Percentiles rank a stretch among this genome's conserved stretches.
Conservation (phyloP, 768 basidiomycete species). For the Termitomyces eurrhizus region DNA sequence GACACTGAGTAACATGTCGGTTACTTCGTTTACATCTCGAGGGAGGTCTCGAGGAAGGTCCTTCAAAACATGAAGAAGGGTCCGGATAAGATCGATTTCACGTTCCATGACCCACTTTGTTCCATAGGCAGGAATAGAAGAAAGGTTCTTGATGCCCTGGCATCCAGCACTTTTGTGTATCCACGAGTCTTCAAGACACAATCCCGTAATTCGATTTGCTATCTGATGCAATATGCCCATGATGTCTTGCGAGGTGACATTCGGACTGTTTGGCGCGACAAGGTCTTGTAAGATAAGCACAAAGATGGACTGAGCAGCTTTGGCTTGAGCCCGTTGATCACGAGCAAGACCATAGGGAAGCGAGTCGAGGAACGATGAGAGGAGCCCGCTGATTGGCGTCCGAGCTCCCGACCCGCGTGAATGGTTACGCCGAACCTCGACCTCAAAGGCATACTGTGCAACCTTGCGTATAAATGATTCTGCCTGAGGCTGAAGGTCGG, state of each 20-base stretch:
- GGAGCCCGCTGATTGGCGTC: constrained; percentile 51
- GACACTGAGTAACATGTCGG: constrained; percentile 69
- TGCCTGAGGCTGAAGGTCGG: constrained; percentile 68
- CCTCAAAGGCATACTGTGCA: constrained; percentile 65
- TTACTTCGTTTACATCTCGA: constrained; percentile 72
- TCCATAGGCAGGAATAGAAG: constrained; percentile 64
- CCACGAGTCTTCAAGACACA: constrained; percentile 93
- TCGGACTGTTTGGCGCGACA: constrained; percentile 47
- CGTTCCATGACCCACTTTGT: constrained; percentile 80
- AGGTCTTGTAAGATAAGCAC: constrained; percentile 64
- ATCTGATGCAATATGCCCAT: constrained; percentile 75
- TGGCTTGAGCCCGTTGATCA: constrained; percentile 56
- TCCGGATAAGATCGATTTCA: constrained; percentile 86
- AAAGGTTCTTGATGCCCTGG: constrained; percentile 78
- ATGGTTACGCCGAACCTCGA: constrained; percentile 64
- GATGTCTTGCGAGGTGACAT: constrained; percentile 50
- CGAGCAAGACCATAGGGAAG: constrained; percentile 73
- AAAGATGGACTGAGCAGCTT: constrained; percentile 58
- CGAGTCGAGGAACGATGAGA: constrained; percentile 76
- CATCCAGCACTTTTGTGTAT: constrained; percentile 86
- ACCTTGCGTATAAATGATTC: constrained; percentile 67
- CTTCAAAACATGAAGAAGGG: constrained; percentile 87
- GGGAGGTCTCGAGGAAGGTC: constrained; percentile 92
- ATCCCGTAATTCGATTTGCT: constrained; percentile 73
- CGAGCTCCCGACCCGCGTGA: constrained; percentile 50